A percentile compares a stretch with the other conserved stretches of the same genome.
Evolutionary conservation across 2,329 filamentous ascomycete genomes (phyloP).

Genomic region (Verticillium klebahnii): DNA sequence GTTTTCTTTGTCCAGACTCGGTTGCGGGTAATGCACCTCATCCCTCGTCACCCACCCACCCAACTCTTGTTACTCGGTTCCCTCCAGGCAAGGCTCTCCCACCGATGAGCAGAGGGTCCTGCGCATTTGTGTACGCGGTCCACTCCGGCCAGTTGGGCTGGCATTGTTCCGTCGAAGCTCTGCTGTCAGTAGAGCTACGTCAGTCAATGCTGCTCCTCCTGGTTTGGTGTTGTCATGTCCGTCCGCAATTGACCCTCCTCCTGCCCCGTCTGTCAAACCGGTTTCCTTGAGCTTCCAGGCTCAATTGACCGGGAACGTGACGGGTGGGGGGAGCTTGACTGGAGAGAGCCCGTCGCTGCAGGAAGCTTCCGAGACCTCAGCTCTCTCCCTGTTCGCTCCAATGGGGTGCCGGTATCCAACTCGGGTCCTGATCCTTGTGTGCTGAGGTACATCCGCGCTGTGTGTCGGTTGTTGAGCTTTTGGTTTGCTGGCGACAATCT

Average conservation of each 20-base stretch:
- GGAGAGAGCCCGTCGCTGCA: neutral
- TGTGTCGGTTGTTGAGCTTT: neutral
- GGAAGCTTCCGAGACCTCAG: neutral
- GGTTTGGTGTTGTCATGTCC: neutral
- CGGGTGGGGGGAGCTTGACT: neutral
- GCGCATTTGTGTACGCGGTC: neutral
- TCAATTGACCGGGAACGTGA: neutral
- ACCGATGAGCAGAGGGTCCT: neutral
- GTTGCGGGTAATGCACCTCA: neutral
- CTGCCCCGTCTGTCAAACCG: neutral
- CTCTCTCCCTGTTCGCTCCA: neutral
- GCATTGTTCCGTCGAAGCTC: neutral
- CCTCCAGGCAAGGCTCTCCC: neutral
- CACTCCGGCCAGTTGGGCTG: neutral
- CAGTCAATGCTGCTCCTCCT: neutral
- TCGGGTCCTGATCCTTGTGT: neutral
- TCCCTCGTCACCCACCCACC: neutral
- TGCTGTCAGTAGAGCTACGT: neutral
- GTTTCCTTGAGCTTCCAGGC: neutral
- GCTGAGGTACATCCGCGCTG: neutral
- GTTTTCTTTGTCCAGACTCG: neutral
- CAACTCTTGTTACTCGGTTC: neutral
- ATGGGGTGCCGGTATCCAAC: neutral
- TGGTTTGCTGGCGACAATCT: neutral
- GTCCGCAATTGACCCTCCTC: neutral